Evolutionary conservation across 208 protist species (phyloP).

Genomic region (Acanthamoeba healyi): DNA sequence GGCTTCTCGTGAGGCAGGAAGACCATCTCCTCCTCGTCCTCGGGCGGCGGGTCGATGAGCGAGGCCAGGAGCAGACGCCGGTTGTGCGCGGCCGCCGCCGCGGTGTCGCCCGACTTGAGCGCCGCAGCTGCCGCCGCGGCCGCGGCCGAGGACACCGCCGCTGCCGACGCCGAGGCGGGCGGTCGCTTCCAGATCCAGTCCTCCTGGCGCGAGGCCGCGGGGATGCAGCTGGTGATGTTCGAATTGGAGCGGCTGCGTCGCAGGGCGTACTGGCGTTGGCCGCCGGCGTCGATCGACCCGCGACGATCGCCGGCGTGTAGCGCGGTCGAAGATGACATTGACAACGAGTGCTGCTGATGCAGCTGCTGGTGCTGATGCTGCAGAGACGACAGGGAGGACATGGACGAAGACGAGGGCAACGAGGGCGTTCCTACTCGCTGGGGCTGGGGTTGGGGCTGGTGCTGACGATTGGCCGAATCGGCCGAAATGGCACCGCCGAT

Average conservation of each 20-base stretch:
- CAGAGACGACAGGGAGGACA: neutral
- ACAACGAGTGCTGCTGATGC: neutral
- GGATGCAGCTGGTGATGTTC: neutral
- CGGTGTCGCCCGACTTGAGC: neutral
- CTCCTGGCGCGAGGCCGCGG: neutral
- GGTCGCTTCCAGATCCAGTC: constrained; percentile 16
- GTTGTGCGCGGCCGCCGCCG: neutral
- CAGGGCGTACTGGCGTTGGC: neutral
- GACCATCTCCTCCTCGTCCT: constrained; percentile 46
- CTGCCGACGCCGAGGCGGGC: neutral
- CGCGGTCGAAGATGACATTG: neutral
- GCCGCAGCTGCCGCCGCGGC: neutral
- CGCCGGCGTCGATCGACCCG: neutral
- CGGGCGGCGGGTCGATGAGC: constrained; percentile 2
- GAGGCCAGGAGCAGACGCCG: neutral
- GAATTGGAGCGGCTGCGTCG: constrained; percentile 26
- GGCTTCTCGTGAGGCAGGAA: constrained; percentile 48
- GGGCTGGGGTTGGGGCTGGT: too few species aligned
- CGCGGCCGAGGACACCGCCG: neutral
- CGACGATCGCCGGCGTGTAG: neutral
- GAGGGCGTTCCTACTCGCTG: neutral
- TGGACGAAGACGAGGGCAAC: neutral
- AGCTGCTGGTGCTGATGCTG: neutral
- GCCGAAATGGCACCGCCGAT: too few species aligned
- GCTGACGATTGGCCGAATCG: neutral